These are phyloP conservation scores for Linnemannia elongata DNA, from an alignment of 192 early-diverging fungal species.

Conservation along the genomic window DNA sequence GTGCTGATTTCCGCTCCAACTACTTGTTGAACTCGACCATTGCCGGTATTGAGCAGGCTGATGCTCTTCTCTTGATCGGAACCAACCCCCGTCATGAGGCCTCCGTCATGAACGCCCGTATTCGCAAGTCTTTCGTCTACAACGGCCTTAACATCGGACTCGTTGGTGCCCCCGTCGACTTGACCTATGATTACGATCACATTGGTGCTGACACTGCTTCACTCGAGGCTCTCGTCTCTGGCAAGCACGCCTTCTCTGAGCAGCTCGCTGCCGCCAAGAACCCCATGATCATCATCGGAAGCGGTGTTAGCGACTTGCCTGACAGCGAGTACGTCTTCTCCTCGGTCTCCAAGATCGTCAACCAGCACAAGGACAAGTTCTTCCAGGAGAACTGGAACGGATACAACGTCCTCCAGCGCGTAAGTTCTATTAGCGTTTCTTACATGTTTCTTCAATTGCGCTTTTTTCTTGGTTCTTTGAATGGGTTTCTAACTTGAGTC, in stretches of 20 bases:
- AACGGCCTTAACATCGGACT: conserved; percentile 84
- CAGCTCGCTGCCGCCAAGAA: conserved; percentile 87
- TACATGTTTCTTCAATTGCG: background rate
- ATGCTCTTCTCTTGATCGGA: conserved; percentile 91
- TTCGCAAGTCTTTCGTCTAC: conserved; percentile 94
- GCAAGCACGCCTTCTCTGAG: conserved; percentile 79
- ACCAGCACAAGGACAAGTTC: conserved; percentile 75
- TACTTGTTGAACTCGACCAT: conserved; percentile 90
- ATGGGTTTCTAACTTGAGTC: background rate
- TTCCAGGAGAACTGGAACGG: conserved; percentile 89
- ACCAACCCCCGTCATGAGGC: conserved; percentile 98
- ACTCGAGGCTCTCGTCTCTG: conserved; percentile 78
- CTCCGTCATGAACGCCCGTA: conserved; percentile 94
- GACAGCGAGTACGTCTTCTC: conserved; percentile 83
- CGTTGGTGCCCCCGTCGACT: conserved; percentile 80
- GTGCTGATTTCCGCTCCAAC: conserved; percentile 89
- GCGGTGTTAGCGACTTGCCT: conserved; percentile 79
- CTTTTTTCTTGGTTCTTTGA: background rate
- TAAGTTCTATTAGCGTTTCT: conserved; percentile 52
- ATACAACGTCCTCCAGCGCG: conserved; percentile 92
- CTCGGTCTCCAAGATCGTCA: conserved; percentile 80
- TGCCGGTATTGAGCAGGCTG: conserved; percentile 92
- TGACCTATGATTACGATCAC: conserved; percentile 95
- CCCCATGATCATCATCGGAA: conserved; percentile 93
- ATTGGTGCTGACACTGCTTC: conserved; percentile 75